Base-by-base conservation (phyloP, 2,329 filamentous ascomycete species). In the Fusarium protoensiforme region DNA sequence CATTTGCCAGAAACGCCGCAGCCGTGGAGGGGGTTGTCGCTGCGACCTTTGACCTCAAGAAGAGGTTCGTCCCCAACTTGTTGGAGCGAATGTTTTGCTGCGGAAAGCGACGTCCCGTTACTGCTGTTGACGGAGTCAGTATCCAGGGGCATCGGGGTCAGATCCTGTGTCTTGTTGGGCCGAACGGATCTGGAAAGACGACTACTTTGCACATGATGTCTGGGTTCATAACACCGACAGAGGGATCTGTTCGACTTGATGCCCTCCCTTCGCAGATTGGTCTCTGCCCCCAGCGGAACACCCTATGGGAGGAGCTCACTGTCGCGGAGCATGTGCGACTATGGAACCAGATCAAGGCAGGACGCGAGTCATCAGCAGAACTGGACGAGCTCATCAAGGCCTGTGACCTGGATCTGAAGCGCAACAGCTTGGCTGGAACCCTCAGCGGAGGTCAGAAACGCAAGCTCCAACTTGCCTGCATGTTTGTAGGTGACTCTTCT, bases 111-210 rank as follows among this genome's bases (percentile, higher is more conserved):
- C 75, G 77, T 14, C 86, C 86, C 11, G 75, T 78, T n/a, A 70
- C 73, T 13, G 92, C 92, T 0, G 91, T 94, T 4, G 84, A 93
- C 67, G 83, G 89, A 33, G 82, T 94, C 46, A 88, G 84, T 67
- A 84, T 94, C 20, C 82, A 87, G 20, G 89, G 90, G 9, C 85
- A 88, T 43, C 84, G 88, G 78, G 86, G 91, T 20, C 86, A 92
- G 73, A 89, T 93, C 65, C 84, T 93, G 83, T 88, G 92, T 6
- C 83, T 94, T 0, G 84, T 94, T 0, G 92, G 92, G 16, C 90
- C 91, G 2, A 94, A 94, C 76, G 92, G 92, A 8, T 91, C 88
- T 54, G 92, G 92, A 16, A 94, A 94, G 77, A 92, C 89, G 2
- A 94, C 92, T 0, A 92, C 91, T 0, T 83, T 94, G 10, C 90